These are phyloP conservation scores for Gentiana straminea DNA, from an alignment of 257 asterid species.

Conservation along the genomic window DNA sequence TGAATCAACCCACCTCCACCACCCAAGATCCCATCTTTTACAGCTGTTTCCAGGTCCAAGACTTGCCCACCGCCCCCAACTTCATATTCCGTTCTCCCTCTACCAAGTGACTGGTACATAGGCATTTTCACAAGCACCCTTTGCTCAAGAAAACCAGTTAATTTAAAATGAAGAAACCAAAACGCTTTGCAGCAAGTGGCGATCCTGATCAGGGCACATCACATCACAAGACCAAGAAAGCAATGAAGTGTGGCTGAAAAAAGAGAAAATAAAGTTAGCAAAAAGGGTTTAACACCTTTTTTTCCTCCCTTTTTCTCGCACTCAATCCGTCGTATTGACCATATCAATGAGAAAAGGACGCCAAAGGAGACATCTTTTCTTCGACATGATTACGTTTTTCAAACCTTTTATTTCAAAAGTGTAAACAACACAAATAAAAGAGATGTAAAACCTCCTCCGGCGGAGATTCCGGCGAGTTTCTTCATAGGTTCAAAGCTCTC, in stretches of 20 bases:
- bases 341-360: constrained; percentile 25
- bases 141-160: not conserved
- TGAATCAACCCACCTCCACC: constrained; percentile 29
- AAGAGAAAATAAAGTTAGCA: constrained; percentile 7
- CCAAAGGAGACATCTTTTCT: constrained; percentile 31
- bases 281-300: constrained; percentile 8
- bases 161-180: constrained; percentile 10
- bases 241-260: constrained; percentile 43
- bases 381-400: no score
- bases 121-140: constrained; percentile 25
- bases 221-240: no score
- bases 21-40: constrained; percentile 56
- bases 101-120: constrained; percentile 36
- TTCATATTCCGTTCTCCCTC: constrained; percentile 18
- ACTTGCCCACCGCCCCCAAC: constrained; percentile 31
- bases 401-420: no score
- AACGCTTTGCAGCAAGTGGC: no score
- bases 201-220: constrained; percentile 15
- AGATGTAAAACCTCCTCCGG: no score
- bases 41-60: constrained; percentile 60
- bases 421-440: no score
- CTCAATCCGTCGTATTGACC: constrained; percentile 27
- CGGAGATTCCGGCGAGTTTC: no score
- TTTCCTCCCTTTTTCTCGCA: constrained; percentile 1
- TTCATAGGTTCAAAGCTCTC: no score